phyloP scores from a whole-genome alignment of 805 yeast species.

The Starmerella apis region DNA sequence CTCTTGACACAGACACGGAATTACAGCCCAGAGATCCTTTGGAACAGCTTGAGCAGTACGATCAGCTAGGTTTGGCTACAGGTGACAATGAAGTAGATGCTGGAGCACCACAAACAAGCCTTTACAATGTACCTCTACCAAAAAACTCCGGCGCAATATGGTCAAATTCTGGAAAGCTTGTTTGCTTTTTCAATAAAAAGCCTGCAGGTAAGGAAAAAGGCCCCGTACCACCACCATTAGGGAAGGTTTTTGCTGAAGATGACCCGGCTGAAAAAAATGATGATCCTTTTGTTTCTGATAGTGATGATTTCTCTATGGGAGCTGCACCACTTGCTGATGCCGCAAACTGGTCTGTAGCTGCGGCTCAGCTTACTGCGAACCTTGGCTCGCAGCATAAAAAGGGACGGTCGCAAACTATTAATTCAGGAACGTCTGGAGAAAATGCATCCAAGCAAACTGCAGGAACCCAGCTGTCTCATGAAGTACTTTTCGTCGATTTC shows the following conservation, averaged over 20 bases:
- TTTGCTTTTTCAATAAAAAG: constrained; percentile 61
- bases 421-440: neutral
- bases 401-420: neutral
- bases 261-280: constrained; percentile 10
- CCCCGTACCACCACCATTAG: constrained; percentile 22
- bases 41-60: neutral
- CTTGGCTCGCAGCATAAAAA: neutral
- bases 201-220: constrained; percentile 12
- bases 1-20: constrained; percentile 18
- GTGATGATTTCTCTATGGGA: constrained; percentile 22
- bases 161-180: constrained; percentile 66
- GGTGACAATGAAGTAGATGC: neutral
- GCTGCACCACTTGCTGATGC: neutral
- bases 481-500: constrained; percentile 36
- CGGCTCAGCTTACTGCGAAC: constrained; percentile 12
- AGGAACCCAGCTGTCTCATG: constrained; percentile 1
- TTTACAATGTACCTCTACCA: constrained; percentile 82
- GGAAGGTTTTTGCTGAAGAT: constrained; percentile 25
- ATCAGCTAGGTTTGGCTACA: neutral
- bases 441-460: neutral
- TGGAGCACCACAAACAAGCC: constrained; percentile 24
- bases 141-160: constrained; percentile 89
- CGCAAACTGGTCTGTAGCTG: constrained; percentile 20
- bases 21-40: constrained; percentile 24
- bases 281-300: constrained; percentile 19